Evolutionary conservation across 2,329 filamentous ascomycete species (phyloP), one percentile per base, ranked within the genome.

Genomic region (Xylaria sp.): DNA sequence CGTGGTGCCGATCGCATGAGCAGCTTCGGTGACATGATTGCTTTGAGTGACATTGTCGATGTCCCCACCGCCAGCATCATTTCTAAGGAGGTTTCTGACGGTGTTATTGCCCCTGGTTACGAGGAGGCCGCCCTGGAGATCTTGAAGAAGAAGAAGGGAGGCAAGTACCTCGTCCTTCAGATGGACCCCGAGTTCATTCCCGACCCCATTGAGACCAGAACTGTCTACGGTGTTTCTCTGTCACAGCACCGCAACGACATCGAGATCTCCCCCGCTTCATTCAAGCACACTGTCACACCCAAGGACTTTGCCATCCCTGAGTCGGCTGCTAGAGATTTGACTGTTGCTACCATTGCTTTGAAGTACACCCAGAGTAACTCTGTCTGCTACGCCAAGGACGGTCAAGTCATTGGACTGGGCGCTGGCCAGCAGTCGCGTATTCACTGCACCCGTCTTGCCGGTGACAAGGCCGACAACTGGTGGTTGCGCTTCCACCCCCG

Each of bases 331-430:
- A 87, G 93, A 63, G 94, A 99, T 72, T 80, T 99, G 65, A 92
- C 93, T 34, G 89, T 99, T 52, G 94, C 94, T 57, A 99, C 94
- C 58, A 97, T 99, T 72, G 92, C 94, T 39, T 83, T 97, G 70
- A 99, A 99, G 80, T 99, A 96, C 81, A 99, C 94, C 1, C 92
- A 99, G 79, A 96, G 92, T 73, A 99, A 99, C 84, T 97, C 92
- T 30, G 94, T 99, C 65, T 97, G 93, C 84, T 99, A 97, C 74
- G 92, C 94, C 58, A 82, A 91, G 65, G 92, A 96, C 70, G 94
- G 94, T 52, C 94, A 97, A 77, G 84, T 97, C 69, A 83, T 99
- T 68, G 94, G 94, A 66, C 86, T 99, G 58, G 94, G 94, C 66
- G 94, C 94, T 58, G 94, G 94, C 62, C 94, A 99, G 77, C 94